Evolutionary conservation across 177 flowering plant genomes (phyloP).

Genomic region (Viscum album): DNA sequence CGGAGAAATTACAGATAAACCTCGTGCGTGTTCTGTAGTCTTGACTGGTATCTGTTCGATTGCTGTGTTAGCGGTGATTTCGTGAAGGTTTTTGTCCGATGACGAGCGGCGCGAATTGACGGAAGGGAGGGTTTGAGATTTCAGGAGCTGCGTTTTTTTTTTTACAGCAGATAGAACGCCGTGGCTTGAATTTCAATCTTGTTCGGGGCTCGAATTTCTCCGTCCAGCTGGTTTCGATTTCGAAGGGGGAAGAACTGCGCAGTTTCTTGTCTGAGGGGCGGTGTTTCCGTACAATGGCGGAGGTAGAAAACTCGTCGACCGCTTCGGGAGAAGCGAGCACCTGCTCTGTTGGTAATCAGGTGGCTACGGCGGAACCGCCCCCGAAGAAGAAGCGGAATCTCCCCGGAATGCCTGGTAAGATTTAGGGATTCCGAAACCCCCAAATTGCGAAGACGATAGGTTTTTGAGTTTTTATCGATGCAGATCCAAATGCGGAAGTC

Average conservation of each 20-base stretch:
- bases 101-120: background rate
- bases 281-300: constrained; percentile 11
- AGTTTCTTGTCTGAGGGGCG: background rate
- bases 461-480: background rate
- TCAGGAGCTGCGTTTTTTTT: background rate
- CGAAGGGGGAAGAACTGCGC: background rate
- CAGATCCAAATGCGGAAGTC: constrained; percentile 92
- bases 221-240: background rate
- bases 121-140: background rate
- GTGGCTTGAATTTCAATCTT: background rate
- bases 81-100: no score
- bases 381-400: constrained; percentile 75
- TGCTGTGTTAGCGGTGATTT: background rate
- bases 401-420: constrained; percentile 85
- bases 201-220: constrained; percentile 1
- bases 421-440: background rate
- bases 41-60: constrained; percentile 11
- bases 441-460: background rate
- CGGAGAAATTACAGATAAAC: constrained; percentile 2
- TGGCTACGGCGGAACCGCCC: constrained; percentile 12
- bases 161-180: background rate
- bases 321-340: constrained; percentile 42
- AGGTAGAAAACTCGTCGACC: constrained; percentile 16
- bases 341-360: constrained; percentile 28
- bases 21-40: background rate